phyloP scores from a whole-genome alignment of 192 early-diverging fungal species.

The Umbelopsis sp. region DNA sequence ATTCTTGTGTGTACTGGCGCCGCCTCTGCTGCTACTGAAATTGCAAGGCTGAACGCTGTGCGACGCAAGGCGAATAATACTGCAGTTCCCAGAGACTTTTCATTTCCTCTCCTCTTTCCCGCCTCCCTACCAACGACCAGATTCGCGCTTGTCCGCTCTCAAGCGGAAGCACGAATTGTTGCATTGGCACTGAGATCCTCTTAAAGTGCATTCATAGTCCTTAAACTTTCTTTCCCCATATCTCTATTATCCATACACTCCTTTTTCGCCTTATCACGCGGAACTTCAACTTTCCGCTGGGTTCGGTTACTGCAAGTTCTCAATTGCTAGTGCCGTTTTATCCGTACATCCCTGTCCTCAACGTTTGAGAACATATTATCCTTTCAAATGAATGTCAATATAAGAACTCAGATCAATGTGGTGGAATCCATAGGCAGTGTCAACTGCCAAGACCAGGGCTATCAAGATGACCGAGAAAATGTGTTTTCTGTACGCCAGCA shows the following conservation, averaged over 20 bases:
- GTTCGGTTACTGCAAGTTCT: not conserved
- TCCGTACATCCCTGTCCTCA: not conserved
- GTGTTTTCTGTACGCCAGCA: not conserved
- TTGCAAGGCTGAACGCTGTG: not conserved
- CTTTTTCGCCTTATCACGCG: not conserved
- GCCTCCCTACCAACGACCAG: not conserved
- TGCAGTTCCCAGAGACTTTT: not conserved
- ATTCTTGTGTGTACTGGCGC: too few relatives aligned
- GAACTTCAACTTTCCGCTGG: conserved; percentile 15
- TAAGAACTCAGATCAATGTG: conserved; percentile 9
- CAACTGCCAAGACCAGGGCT: not conserved
- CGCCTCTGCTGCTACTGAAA: too few relatives aligned
- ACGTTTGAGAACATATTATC: not conserved
- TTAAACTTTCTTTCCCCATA: not conserved
- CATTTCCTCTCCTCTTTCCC: not conserved
- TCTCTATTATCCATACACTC: not conserved
- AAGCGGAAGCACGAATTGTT: conserved; percentile 12
- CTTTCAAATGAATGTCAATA: conserved; percentile 11
- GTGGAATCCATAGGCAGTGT: conserved; percentile 1
- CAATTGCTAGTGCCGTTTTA: not conserved
- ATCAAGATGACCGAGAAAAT: not conserved
- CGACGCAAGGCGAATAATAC: not conserved
- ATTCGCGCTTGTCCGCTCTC: conserved; percentile 16
- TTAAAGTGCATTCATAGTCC: conserved; percentile 2
- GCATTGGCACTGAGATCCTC: not conserved